phyloP scores from a whole-genome alignment of 164 flowering plant genomes.

The Litsea cubeba region DNA sequence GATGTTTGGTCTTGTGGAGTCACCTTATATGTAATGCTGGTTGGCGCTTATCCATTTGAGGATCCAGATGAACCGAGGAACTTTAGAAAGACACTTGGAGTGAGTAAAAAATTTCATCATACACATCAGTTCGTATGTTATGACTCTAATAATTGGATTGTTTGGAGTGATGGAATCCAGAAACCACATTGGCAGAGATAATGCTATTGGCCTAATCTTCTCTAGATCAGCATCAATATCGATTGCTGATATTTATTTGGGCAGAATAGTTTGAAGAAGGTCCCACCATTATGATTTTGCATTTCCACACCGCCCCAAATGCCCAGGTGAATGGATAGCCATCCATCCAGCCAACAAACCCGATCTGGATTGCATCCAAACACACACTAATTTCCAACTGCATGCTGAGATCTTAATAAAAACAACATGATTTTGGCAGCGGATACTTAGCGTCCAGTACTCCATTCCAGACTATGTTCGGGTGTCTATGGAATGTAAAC shows the following conservation, averaged over 20 bases:
- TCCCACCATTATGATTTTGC: too few relatives aligned
- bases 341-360: too few relatives aligned
- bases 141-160: too few relatives aligned
- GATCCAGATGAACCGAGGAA: conserved; percentile 83
- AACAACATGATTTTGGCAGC: conserved; percentile 33
- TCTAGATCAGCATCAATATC: too few relatives aligned
- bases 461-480: conserved; percentile 71
- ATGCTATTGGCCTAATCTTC: too few relatives aligned
- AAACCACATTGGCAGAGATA: too few relatives aligned
- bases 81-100: conserved; percentile 67
- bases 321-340: too few relatives aligned
- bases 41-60: conserved; percentile 88
- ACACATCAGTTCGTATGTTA: too few relatives aligned
- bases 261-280: too few relatives aligned
- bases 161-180: too few relatives aligned
- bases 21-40: conserved; percentile 81
- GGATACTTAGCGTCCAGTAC: conserved; percentile 71
- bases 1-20: conserved; percentile 97
- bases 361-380: background rate
- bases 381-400: background rate
- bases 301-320: too few relatives aligned
- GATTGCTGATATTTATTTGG: too few relatives aligned
- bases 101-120: conserved; percentile 22
- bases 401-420: background rate
- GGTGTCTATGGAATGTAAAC: conserved; percentile 61